Evolutionary conservation across 345 rosid genomes (phyloP).

Genomic region (Cochlearia excelsa): DNA sequence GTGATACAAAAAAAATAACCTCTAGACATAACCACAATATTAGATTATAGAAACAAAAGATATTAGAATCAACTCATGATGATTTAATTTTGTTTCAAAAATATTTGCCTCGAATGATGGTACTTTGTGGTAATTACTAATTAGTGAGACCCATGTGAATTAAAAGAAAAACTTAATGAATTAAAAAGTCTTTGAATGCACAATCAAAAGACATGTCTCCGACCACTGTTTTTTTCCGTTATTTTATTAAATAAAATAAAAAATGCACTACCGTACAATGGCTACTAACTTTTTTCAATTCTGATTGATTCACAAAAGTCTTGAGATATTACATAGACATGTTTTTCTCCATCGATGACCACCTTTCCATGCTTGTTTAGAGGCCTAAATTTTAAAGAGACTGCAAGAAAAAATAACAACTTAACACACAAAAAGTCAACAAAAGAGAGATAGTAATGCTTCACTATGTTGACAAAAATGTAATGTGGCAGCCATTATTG

Average conservation of each 20-base stretch:
- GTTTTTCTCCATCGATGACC: no score
- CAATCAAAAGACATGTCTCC: conserved; percentile 34
- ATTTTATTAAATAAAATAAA: background rate
- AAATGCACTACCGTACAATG: conserved; percentile 14
- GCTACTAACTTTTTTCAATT: conserved; percentile 6
- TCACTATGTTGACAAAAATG: no score
- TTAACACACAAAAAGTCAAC: no score
- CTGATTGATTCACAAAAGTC: background rate
- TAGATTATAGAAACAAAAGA: conserved; percentile 9
- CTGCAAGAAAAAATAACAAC: no score
- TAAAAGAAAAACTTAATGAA: background rate
- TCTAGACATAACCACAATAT: conserved; percentile 26
- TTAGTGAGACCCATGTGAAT: conserved; percentile 36
- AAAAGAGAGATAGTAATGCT: no score
- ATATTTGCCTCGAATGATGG: conserved; percentile 12
- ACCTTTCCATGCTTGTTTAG: no score
- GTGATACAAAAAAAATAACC: conserved; percentile 24
- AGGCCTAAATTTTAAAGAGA: no score
- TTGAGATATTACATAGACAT: no score
- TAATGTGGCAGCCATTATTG: no score
- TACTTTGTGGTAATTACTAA: conserved; percentile 20
- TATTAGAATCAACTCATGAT: conserved; percentile 23
- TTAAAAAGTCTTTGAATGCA: background rate
- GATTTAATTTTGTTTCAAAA: conserved; percentile 19
- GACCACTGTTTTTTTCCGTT: conserved; percentile 23